Evolutionary conservation across 768 basidiomycete species (phyloP).

Genomic region (Russula virescens): DNA sequence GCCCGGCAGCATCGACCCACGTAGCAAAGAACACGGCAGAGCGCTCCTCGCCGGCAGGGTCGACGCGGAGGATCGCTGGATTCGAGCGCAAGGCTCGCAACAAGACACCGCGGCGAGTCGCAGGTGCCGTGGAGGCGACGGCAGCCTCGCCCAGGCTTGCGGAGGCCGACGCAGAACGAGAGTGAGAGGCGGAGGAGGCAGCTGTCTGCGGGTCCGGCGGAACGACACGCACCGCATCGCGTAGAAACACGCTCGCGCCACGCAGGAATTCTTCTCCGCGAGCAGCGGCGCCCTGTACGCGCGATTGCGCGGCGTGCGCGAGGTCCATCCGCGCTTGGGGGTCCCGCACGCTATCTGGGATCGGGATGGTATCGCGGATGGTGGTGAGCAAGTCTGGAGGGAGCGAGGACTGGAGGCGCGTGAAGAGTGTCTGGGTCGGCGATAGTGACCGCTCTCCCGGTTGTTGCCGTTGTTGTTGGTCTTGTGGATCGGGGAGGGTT

Average conservation of each 20-base stretch:
- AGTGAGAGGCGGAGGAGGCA: background rate
- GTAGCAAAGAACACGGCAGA: constrained; percentile 47
- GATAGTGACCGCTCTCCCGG: background rate
- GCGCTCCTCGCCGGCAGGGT: constrained; percentile 62
- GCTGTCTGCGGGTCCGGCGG: constrained; percentile 57
- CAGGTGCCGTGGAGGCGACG: background rate
- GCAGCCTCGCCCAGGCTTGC: no score
- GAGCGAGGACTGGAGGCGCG: constrained; percentile 66
- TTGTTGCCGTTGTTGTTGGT: constrained; percentile 5
- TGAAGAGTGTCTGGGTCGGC: constrained; percentile 47
- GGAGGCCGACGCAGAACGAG: no score
- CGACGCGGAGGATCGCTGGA: constrained; percentile 65
- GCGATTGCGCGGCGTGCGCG: constrained; percentile 58
- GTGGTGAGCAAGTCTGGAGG: constrained; percentile 68
- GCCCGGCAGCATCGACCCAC: constrained; percentile 55
- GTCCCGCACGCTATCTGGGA: constrained; percentile 49
- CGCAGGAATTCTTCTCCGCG: constrained; percentile 54
- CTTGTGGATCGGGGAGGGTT: constrained; percentile 4
- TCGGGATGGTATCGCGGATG: constrained; percentile 61
- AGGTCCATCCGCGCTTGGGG: constrained; percentile 57
- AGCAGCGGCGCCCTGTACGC: constrained; percentile 49
- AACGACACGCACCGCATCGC: constrained; percentile 87
- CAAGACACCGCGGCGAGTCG: constrained; percentile 32
- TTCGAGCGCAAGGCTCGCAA: constrained; percentile 68
- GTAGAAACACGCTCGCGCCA: constrained; percentile 45